Base-by-base conservation (phyloP, 306 rosid species). In the Dalbergia cochinchinensis region DNA sequence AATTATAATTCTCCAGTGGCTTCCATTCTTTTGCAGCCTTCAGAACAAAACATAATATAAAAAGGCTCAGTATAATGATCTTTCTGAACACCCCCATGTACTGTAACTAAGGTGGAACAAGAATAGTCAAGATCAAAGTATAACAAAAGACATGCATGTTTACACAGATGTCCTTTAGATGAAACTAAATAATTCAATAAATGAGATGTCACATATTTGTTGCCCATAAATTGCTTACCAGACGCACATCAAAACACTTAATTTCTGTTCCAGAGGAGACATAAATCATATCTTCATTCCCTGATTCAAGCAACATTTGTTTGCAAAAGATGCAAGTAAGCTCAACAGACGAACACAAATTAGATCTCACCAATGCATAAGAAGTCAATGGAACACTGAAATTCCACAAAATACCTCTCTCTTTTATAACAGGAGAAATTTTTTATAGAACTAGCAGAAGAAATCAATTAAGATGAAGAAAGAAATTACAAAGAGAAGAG, bases 181-280 rank as follows among this genome's bases (percentile, higher is more conserved):
- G 39, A 68, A 67, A 55, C 64, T 47, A 19, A 62, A 54, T 69
- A 33, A 33, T 14, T 18, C 71, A 79, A 65, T 54, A 79, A 51
- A 61, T 68, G 67, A 1, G 14, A 48, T 50, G 20, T 26, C 54
- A 31, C 13, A 51, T 19, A 13, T 10, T 18, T 54, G 70, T 12
- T 16, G 72, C 61, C 71, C 72, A 55, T 70, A 71, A 79, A 72
- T 71, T 81, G 22, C 86, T 87, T 91, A 94, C 98, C 98, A 86
- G 42, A 16, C 92, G 92, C 63, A 92, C 91, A 83, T 92, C 97
- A 75, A 94, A 94, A 85, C 92, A 85, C 80, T 88, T 92, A 75
- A 94, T 90, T 87, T 94, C 94, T 82, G 87, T 92, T 80, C 91
- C 98, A 4, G 92, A 83, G 39, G 98, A 88, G 67, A 87, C 90